Percentiles rank a stretch among this genome's conserved stretches.
Conservation (phyloP, 768 basidiomycete species). For the Bullera alba region DNA sequence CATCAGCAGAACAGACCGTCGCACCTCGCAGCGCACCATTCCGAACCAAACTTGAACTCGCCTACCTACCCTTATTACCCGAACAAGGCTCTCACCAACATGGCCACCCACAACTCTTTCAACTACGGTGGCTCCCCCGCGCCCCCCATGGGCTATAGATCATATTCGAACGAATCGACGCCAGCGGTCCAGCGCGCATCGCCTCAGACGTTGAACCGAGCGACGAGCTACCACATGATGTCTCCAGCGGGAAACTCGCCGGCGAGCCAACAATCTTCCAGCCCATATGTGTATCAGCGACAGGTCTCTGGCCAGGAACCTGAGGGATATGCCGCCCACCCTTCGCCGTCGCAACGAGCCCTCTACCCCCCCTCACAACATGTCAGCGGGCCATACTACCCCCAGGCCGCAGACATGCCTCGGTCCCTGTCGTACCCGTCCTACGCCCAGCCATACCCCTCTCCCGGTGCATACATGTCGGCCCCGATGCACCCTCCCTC, state of each 20-base stretch:
- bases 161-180: conserved; percentile 26
- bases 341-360: conserved; percentile 16
- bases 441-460: conserved; percentile 17
- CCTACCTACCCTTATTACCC: conserved; percentile 10
- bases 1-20: too few relatives aligned
- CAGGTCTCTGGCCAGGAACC: conserved; percentile 4
- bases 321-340: conserved; percentile 1
- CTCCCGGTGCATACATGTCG: conserved; percentile 8
- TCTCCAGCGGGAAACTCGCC: conserved; percentile 7
- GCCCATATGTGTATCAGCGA: conserved; percentile 14
- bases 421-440: conserved; percentile 36
- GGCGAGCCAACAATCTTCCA: conserved; percentile 4
- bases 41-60: conserved; percentile 16
- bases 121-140: conserved; percentile 14
- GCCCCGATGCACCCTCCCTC: conserved; percentile 17
- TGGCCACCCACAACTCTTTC: conserved; percentile 12
- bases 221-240: conserved; percentile 16
- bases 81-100: conserved; percentile 3
- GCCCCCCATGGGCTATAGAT: conserved; percentile 28
- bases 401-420: conserved; percentile 30
- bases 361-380: neutral
- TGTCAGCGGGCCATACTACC: conserved; percentile 20
- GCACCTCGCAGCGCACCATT: conserved; percentile 11
- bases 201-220: conserved; percentile 12
- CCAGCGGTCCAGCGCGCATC: neutral